Evolutionary conservation across 371 early-diverging fungal genomes (phyloP).

Genomic region (Haplosporangium sp.): DNA sequence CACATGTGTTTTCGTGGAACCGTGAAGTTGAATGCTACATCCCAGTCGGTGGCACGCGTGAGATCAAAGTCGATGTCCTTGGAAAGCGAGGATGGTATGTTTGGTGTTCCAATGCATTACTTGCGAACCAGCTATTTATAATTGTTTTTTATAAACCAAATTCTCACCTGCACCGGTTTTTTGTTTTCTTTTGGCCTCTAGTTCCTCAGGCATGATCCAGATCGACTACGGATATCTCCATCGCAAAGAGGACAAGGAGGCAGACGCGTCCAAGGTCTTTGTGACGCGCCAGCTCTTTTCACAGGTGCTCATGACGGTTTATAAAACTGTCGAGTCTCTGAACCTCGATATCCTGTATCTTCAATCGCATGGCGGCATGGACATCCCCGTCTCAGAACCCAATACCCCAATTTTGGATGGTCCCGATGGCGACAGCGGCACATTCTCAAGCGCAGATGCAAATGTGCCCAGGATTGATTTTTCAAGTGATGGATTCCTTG

Average conservation of each 20-base stretch:
- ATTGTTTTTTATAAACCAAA: not conserved
- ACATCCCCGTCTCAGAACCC: slow-evolving; percentile 37
- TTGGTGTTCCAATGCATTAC: not conserved
- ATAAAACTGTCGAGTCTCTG: slow-evolving; percentile 69
- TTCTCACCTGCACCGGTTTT: not conserved
- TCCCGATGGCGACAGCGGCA: slow-evolving; percentile 5
- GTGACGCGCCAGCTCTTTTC: slow-evolving; percentile 77
- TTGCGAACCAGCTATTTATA: not conserved
- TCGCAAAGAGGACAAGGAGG: slow-evolving; percentile 28
- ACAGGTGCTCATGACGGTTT: slow-evolving; percentile 79
- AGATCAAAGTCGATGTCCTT: slow-evolving; percentile 75
- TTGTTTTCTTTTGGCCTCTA: too few relatives aligned
- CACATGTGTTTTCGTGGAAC: slow-evolving; percentile 76
- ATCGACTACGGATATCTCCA: slow-evolving; percentile 78
- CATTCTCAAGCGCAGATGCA: slow-evolving; percentile 10
- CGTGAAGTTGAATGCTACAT: slow-evolving; percentile 58
- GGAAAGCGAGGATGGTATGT: slow-evolving; percentile 81
- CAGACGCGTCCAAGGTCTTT: slow-evolving; percentile 57
- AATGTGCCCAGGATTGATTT: slow-evolving; percentile 40
- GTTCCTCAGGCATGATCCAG: slow-evolving; percentile 79
- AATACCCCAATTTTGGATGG: slow-evolving; percentile 25
- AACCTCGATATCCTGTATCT: slow-evolving; percentile 77
- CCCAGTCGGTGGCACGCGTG: slow-evolving; percentile 66
- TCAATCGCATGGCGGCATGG: slow-evolving; percentile 56
- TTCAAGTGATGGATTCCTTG: slow-evolving; percentile 50